A percentile compares a stretch with the other conserved stretches of the same genome.
These are phyloP conservation scores for Lumnitzera racemosa DNA, from an alignment of 345 rosid genomes.

Conservation along the genomic window DNA sequence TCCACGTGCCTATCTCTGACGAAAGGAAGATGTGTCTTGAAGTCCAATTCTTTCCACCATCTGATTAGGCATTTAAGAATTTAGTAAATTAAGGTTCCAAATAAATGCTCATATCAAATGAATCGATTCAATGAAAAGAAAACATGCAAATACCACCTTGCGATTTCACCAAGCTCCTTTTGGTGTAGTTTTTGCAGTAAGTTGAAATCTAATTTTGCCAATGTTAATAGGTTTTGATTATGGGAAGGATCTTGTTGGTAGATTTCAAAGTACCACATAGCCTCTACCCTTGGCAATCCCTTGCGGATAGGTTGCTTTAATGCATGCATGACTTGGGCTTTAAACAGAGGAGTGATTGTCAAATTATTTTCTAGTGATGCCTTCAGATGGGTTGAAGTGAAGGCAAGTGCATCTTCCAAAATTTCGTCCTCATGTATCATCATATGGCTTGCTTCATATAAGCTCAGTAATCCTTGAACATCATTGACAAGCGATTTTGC, in stretches of 20 bases:
- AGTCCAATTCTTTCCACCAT: conserved; percentile 24
- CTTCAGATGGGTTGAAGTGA: conserved; percentile 14
- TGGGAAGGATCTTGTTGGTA: no score
- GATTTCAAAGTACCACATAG: background rate
- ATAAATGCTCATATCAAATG: no score
- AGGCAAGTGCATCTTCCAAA: conserved; percentile 25
- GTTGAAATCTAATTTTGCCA: no score
- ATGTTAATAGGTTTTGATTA: no score
- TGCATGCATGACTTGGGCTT: background rate
- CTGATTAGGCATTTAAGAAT: background rate
- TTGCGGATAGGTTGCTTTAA: background rate
- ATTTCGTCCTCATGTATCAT: conserved; percentile 18
- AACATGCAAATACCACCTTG: background rate
- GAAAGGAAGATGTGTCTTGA: conserved; percentile 14
- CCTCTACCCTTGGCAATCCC: background rate
- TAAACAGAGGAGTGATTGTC: background rate
- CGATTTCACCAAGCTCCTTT: background rate
- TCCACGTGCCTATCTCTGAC: conserved; percentile 24
- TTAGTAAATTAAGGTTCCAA: no score
- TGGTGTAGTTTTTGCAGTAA: no score
- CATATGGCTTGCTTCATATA: conserved; percentile 30
- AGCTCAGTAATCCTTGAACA: conserved; percentile 16
- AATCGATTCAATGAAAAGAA: no score
- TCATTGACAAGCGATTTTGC: conserved; percentile 3
- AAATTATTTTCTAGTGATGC: background rate